Base-by-base conservation (phyloP, 2,329 filamentous ascomycete species). In the Aureobasidium leucospermi region DNA sequence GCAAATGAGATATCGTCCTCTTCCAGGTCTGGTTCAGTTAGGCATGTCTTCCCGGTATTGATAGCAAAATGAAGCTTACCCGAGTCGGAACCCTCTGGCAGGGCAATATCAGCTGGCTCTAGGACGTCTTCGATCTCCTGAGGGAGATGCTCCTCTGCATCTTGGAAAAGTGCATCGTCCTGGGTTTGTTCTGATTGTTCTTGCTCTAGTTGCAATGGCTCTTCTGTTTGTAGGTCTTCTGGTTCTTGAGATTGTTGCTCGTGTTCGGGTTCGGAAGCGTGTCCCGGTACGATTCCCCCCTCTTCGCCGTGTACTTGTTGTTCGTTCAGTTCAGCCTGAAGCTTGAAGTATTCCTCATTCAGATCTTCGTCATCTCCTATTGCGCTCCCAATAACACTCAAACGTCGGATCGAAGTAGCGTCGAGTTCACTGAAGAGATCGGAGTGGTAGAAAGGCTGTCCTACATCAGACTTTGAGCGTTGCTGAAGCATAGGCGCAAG, bases 391-490 rank as follows among this genome's bases (percentile, higher is more conserved):
- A 41, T 48, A 4, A 58, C 23, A 32, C 55, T 58, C 43, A 58
- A 36, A 41, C 55, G 32, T 47, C 43, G 43, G 16, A 58, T 28
- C 9, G 55, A 58, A 43, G 42, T 58, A 16, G 42, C 55, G n/a
- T 58, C 55, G 28, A 58, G 55, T 38, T 58, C 55, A 28, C 55
- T 58, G 43, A 58, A 58, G 4, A 58, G 55, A 31, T 45, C 52
- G 7, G 52, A 57, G 5, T 36, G 39, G 28, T 42, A 46, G 9
- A 42, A 8, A 15, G 41, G 41, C 34, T 47, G 55, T 2, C 42
- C 42, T 6, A 36, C 43, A n/a, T 58, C 55, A 19, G 55, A 58
- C 15, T 58, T 47, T 15, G 43, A 48, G 16, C 55, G 55, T n/a
- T 47, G 55, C 13, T 58, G 55, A 3, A 58, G 34, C 8, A 58